phyloP scores from a whole-genome alignment of 345 rosid genomes.

The Zanthoxylum bungeanum region DNA sequence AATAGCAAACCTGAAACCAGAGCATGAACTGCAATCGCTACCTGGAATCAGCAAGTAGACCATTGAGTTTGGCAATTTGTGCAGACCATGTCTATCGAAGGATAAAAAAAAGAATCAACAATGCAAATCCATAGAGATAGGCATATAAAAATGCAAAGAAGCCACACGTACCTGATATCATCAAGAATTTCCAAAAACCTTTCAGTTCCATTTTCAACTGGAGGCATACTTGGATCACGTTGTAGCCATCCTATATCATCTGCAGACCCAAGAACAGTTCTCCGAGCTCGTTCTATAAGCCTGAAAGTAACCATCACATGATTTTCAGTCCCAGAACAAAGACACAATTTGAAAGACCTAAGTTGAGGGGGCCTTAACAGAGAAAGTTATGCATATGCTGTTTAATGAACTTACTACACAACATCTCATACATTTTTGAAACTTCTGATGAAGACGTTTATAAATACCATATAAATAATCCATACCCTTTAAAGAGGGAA shows the following conservation, averaged over 20 bases:
- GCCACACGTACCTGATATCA: conserved; percentile 60
- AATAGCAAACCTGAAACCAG: neutral
- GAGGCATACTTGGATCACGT: conserved; percentile 64
- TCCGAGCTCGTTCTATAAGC: conserved; percentile 82
- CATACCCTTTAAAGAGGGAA: conserved; percentile 82
- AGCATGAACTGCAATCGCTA: conserved; percentile 28
- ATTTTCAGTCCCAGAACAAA: neutral
- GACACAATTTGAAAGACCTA: neutral
- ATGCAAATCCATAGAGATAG: conserved; percentile 19
- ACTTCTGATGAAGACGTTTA: conserved; percentile 7
- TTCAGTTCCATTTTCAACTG: conserved; percentile 89
- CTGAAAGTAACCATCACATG: conserved; percentile 31
- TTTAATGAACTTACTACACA: neutral
- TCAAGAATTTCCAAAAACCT: conserved; percentile 68
- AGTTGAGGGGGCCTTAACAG: neutral
- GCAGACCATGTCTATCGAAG: conserved; percentile 88
- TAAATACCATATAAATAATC: conserved; percentile 17
- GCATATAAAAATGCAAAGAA: conserved; percentile 17
- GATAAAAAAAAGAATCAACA: conserved; percentile 18
- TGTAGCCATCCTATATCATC: conserved; percentile 97
- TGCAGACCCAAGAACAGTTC: conserved; percentile 94
- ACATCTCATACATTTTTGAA: neutral
- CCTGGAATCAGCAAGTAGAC: conserved; percentile 95
- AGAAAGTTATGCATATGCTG: neutral
- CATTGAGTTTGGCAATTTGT: conserved; percentile 71